Evolutionary conservation across 495 filamentous ascomycete genomes (phyloP).

Genomic region (Lophium mytilinum): DNA sequence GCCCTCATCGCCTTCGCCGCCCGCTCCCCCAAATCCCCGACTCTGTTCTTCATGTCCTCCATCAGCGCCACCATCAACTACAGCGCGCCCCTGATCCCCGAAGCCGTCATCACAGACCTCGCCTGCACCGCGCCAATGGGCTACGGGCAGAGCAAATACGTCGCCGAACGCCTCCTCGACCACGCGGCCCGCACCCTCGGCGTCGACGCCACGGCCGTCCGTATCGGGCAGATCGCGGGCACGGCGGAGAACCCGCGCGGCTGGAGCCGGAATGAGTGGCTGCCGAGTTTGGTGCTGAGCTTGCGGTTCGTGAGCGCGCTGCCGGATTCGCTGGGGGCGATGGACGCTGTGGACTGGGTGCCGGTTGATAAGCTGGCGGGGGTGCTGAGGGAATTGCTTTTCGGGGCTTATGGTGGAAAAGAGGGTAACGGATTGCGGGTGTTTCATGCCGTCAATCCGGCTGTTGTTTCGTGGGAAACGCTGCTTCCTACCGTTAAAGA

Average conservation of each 20-base stretch:
- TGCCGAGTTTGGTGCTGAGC: constrained; percentile 1
- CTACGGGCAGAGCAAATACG: constrained; percentile 6
- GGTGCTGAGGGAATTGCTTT: background rate
- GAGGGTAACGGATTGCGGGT: background rate
- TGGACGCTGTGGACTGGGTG: constrained; percentile 5
- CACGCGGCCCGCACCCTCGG: background rate
- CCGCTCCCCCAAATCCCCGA: background rate
- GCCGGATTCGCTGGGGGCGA: background rate
- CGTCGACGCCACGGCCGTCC: background rate
- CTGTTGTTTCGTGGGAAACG: background rate
- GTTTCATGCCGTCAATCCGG: background rate
- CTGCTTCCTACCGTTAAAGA: background rate
- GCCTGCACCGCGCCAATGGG: background rate
- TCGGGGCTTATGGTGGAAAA: background rate
- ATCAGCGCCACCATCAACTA: background rate
- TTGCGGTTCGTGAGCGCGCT: background rate
- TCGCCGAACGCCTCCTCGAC: constrained; percentile 5
- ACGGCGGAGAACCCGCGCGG: background rate
- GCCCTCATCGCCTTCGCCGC: constrained; percentile 1
- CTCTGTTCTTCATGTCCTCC: background rate
- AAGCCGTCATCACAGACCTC: background rate
- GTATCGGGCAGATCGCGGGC: constrained; percentile 3
- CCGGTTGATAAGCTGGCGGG: constrained; percentile 2
- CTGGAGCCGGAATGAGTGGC: constrained; percentile 8
- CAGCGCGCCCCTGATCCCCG: background rate